Percentiles rank a stretch among this genome's conserved stretches.
phyloP scores from a whole-genome alignment of 306 rosid genomes.

The Lablab purpureus region DNA sequence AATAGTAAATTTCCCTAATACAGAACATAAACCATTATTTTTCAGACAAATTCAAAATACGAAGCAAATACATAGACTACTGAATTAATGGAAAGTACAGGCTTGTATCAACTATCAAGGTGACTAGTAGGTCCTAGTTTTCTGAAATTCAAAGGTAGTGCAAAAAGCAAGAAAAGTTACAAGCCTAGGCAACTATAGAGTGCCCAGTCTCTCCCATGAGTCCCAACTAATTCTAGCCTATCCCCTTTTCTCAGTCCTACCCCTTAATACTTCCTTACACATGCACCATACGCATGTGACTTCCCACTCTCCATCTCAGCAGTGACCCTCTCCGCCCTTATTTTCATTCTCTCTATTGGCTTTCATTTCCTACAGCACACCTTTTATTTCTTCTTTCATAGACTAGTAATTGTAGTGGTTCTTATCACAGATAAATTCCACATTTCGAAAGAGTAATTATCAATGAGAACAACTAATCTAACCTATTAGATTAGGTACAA shows the following conservation, averaged over 20 bases:
- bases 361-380: not conserved
- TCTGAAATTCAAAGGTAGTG: not conserved
- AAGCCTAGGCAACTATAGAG: not conserved
- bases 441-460: slow-evolving; percentile 1
- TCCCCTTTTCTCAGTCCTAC: not conserved
- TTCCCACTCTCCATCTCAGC: not conserved
- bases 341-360: not conserved
- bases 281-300: not conserved
- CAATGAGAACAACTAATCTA: not conserved
- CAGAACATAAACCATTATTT: too few relatives aligned
- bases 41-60: too few relatives aligned
- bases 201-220: not conserved
- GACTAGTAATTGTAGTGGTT: not conserved
- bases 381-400: not conserved
- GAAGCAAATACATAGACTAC: not conserved
- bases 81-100: not conserved
- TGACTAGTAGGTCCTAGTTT: not conserved
- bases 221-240: not conserved
- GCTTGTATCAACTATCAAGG: not conserved
- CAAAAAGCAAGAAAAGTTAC: not conserved
- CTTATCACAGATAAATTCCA: slow-evolving; percentile 26
- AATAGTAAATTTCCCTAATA: too few relatives aligned
- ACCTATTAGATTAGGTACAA: not conserved
- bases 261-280: not conserved
- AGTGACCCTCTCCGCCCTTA: not conserved